Base-by-base conservation (phyloP, 768 basidiomycete genomes). In the Psilocybe azurescens region DNA sequence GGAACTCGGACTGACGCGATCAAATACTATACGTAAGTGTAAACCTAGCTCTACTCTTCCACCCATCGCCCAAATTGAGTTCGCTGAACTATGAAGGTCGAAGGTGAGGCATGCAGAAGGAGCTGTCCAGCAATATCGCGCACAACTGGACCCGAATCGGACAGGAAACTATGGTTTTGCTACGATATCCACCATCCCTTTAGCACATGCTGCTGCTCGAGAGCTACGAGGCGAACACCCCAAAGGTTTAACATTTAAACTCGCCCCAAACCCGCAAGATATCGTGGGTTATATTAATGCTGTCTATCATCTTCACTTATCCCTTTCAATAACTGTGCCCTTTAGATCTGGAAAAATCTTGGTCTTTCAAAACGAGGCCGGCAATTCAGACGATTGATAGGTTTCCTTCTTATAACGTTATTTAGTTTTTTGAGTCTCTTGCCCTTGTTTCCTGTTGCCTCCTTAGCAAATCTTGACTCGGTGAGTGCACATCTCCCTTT, bases 351-450 rank as follows among this genome's bases (percentile, higher is more conserved):
- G 94, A 72, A 81, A 52, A 95, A 95, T 69, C 76, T 95, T 68
- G 85, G 83, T 61, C 82, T 82, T 70, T 81, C 84, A 6, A 77
- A 83, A 20, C 76, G 69, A 6, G 83, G 85, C 41, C 69, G 87
- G 24, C 66, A 78, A 30, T 81, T 84, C 44, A 84, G 86, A 71
- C 83, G 79, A 67, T 70, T 80, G 14, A 75, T 85, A 24, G 94
- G 94, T 8, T 91, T 89, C 75, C 62, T 87, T 41, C 75, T 89
- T 63, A 79, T 96, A 56, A 75, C 79, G 9, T 59, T 88, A 24
- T 81, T 95, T 55, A 93, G 91, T 72, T 88, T 90, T 74, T 78
- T 94, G 74, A 92, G 94, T 76, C 91, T 91, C 20, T 74, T 95
- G n/a, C 94, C 94, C 5, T 78, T 95, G 9, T 80, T 93, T 63